Base-by-base conservation (phyloP, 192 early-diverging fungal genomes). In the Coemansia sp. region DNA sequence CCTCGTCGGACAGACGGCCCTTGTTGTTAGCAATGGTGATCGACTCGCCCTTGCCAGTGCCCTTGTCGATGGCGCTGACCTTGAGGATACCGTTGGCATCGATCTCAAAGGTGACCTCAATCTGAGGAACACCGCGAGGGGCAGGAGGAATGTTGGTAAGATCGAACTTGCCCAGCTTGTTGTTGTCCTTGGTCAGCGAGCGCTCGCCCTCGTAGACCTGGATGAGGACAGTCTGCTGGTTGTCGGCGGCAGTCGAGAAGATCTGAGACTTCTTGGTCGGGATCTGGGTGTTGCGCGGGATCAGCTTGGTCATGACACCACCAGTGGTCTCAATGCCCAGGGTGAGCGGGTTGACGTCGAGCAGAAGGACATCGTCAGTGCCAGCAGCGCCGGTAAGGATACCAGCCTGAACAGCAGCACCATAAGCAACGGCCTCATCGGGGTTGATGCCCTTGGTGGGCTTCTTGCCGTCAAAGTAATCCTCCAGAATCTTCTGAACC, bases 181-280 rank as follows among this genome's bases (percentile, higher is more conserved):
- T 93, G 91, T 98, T 98, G 83, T 98, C 90, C 89, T 96, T 98
- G 84, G 94, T 96, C 77, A 96, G 81, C 59, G 91, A 83, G 62
- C 93, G 89, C 81, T 96, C 95, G 79, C 95, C 95, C 84, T 98
- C 94, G 69, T 84, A 98, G 55, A 98, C 92, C 81, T 95, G 94
- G 78, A 98, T 98, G 61, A 94, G 84, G 52, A 98, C 95, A 39
- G 87, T 87, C 64, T 90, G 89, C 81, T 98, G 95, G 87, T 98
- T 98, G 83, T 98, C 94, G 49, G 87, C 90, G 60, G 92, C 93
- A 47, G 95, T 96, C 51, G 92, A 93, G 89, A 96, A 96, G 74
- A 96, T 95, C 81, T 98, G 93, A 58, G 93, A 91, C 86, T 95
- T 96, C 87, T 95, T 98, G 81, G 93, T 91, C 52, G 95, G 95